phyloP scores from a whole-genome alignment of 2,329 filamentous ascomycete genomes.

The Fusarium mangiferae region DNA sequence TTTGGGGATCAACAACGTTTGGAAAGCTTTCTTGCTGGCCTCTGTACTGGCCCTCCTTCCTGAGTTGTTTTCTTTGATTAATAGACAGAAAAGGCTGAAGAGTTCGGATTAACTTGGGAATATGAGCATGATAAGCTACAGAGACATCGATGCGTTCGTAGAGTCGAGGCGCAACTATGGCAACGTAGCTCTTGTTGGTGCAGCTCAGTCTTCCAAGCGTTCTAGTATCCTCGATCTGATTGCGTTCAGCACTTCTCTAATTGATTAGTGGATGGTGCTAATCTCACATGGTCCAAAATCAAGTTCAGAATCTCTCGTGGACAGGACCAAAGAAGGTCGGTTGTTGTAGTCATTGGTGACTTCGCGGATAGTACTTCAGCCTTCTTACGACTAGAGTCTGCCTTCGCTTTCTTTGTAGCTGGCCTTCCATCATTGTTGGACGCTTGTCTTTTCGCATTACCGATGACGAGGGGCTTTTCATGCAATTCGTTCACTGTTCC shows the following conservation, averaged over 20 bases:
- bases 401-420: not conserved
- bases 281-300: constrained; percentile 21
- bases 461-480: not conserved
- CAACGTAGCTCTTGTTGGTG: constrained; percentile 33
- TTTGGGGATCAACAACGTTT: not conserved
- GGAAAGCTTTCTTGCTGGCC: constrained; percentile 32
- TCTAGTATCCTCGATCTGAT: not conserved
- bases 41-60: constrained; percentile 26
- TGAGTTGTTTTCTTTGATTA: constrained; percentile 30
- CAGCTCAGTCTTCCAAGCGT: constrained; percentile 12
- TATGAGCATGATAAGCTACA: constrained; percentile 20
- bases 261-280: not conserved
- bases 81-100: constrained; percentile 30
- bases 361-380: not conserved
- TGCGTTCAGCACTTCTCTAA: not conserved
- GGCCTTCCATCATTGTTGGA: not conserved
- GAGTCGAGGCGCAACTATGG: constrained; percentile 21
- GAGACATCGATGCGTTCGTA: constrained; percentile 17
- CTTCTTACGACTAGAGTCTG: not conserved
- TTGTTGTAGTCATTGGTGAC: not conserved
- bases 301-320: constrained; percentile 29
- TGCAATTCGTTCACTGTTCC: not conserved
- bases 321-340: not conserved
- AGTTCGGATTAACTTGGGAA: constrained; percentile 30
- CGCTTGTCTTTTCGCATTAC: not conserved